Evolutionary conservation across 306 rosid genomes (phyloP), one percentile per base, ranked within the genome.

Genomic region (Trichosanthes cucumerina): DNA sequence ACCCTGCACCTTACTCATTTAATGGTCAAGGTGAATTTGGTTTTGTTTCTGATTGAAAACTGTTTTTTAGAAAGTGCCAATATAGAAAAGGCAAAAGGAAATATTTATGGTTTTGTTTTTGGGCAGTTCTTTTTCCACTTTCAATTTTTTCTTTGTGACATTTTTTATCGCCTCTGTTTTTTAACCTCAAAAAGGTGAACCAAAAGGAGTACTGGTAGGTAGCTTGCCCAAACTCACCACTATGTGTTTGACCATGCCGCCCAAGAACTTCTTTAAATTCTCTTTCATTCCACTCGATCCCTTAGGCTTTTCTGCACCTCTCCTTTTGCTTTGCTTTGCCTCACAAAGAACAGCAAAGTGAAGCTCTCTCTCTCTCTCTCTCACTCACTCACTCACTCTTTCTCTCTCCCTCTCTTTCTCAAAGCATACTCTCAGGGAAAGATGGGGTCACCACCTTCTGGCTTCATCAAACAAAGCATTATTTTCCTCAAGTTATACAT

Each of bases 401-500:
- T 76, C 65, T 76, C 77, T 54, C 80, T 44, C 78, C 19, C 73
- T 66, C 79, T 38, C 78, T 75, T 66, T 68, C 83, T 77, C 58
- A 24, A 47, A 62, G 54, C 36, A 79, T 13, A 68, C 70, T 56
- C 65, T 41, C 39, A 58, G 21, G 28, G 23, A 83, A 76, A 44
- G 44, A 95, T 95, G 98, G 81, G 73, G 54, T 82, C 89, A 78
- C 83, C 78, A 79, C 47, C 77, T 76, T 68, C 65, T 83, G 49
- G 79, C 80, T 89, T 86, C 80, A 77, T 63, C 87, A 82, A 83
- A 79, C 87, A 83, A 36, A 84, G 64, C 75, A 46, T 81, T 81
- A 52, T 82, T 63, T 83, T 73, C 81, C 82, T 86, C 81, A 84
- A 88, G 21, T 28, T 80, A 59, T 33, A 82, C 86, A 79, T 83